Base-by-base conservation (phyloP, 345 rosid species). In the Gossypium arboreum region DNA sequence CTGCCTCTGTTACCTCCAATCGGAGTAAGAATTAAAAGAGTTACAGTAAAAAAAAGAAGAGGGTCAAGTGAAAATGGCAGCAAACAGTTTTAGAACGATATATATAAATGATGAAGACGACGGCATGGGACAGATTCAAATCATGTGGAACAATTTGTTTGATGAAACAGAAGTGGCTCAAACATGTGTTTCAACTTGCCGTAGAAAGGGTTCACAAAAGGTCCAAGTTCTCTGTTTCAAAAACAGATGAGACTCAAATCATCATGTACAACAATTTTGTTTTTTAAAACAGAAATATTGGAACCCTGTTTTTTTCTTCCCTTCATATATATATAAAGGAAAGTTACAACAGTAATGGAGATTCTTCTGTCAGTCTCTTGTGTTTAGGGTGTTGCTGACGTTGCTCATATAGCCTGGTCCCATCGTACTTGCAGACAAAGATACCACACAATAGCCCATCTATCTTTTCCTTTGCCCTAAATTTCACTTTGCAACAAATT, bases 161-260 rank as follows among this genome's bases (percentile, higher is more conserved):
- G 27, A 56, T 56, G 9, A 3, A 56, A 18, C 27, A 18, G 13
- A 55, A 55, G 24, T 2, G 29, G 4, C 27, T 56, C 61, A 20
- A 56, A 56, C 61, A 18, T 82, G 87, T 87, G 86, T 70, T 70
- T 87, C 79, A 79, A 81, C 79, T 74, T 72, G 77, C 72, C 74
- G 84, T 76, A 64, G 76, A 74, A 71, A 77, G 81, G 75, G 85
- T 75, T 79, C 68, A 34, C 62, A 73, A 83, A 84, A 83, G 81
- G 85, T 81, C 88, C 88, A 87, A 83, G 83, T 84, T 77, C 85
- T 85, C 81, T 85, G 86, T 79, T 87, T 78, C 84, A 71, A 70
- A 79, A 80, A 73, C 86, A 77, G 85, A 48, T 54, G 9, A 54
- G 57, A 84, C 84, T 80, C 76, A 76, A 72, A 83, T 84, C 84